phyloP scores from a whole-genome alignment of 2,329 filamentous ascomycete genomes.

The Phialocephala subalpina region DNA sequence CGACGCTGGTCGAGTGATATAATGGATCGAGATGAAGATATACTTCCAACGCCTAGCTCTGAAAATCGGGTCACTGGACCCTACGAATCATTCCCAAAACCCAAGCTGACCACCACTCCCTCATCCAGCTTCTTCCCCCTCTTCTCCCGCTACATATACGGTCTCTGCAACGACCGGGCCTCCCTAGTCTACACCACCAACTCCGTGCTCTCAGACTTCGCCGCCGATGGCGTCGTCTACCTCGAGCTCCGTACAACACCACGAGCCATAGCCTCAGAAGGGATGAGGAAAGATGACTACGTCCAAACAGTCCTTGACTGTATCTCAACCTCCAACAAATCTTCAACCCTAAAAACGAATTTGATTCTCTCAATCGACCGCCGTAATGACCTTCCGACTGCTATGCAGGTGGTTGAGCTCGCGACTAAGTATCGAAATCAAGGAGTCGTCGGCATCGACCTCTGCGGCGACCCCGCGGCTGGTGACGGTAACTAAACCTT shows the following conservation, averaged over 20 bases:
- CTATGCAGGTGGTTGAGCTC: constrained; percentile 69
- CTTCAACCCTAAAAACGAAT: constrained; percentile 60
- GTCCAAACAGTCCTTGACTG: constrained; percentile 70
- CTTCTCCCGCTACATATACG: constrained; percentile 83
- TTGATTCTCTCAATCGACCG: constrained; percentile 82
- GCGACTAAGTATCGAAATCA: constrained; percentile 60
- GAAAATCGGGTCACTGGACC: background rate
- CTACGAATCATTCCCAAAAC: background rate
- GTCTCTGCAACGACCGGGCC: constrained; percentile 69
- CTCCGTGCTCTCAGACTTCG: constrained; percentile 72
- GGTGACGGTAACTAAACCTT: no score
- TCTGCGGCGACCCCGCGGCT: constrained; percentile 77
- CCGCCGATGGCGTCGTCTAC: constrained; percentile 76
- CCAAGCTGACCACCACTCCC: background rate
- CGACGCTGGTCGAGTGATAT: background rate
- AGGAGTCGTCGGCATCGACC: constrained; percentile 77
- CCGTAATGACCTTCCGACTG: constrained; percentile 63
- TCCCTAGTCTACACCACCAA: constrained; percentile 69
- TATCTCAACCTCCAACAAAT: constrained; percentile 58
- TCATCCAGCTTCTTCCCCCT: constrained; percentile 75
- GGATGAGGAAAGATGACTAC: constrained; percentile 66
- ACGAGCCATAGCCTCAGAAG: constrained; percentile 61
- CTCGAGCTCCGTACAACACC: constrained; percentile 85
- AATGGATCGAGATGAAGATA: background rate
- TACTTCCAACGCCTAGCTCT: no score